A percentile compares a stretch with the other conserved stretches of the same genome.
These are phyloP conservation scores for Chlorociboria aeruginascens DNA, from an alignment of 495 filamentous ascomycete genomes.

Conservation along the genomic window DNA sequence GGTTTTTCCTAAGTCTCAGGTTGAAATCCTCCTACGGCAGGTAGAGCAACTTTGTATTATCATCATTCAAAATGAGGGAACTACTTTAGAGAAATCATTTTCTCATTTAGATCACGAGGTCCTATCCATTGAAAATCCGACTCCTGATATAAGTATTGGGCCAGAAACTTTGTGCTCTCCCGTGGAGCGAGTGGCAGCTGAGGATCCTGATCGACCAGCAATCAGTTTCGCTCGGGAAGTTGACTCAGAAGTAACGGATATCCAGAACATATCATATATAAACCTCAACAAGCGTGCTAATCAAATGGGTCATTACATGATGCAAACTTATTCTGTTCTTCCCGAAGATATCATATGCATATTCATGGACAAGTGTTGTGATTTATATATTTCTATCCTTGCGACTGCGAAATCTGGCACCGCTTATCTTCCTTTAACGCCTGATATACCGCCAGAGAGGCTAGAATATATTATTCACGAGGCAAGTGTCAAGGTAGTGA, in stretches of 20 bases:
- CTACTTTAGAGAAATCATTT: conserved; percentile 18
- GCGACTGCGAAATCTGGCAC: conserved; percentile 60
- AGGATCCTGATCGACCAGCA: conserved; percentile 41
- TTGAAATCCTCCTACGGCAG: conserved; percentile 41
- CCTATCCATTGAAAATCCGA: conserved; percentile 45
- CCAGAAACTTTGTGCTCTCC: conserved; percentile 30
- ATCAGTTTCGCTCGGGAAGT: conserved; percentile 45
- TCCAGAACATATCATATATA: conserved; percentile 42
- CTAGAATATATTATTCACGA: conserved; percentile 41
- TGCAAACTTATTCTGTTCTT: conserved; percentile 25
- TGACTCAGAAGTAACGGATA: conserved; percentile 15
- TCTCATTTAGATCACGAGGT: conserved; percentile 23
- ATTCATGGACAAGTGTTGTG: conserved; percentile 55
- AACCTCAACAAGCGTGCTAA: conserved; percentile 53
- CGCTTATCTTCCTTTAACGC: conserved; percentile 60
- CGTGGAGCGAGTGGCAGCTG: conserved; percentile 38
- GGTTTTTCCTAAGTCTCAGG: conserved; percentile 35
- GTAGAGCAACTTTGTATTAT: conserved; percentile 37
- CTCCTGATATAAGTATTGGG: conserved; percentile 17
- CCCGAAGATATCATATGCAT: conserved; percentile 49
- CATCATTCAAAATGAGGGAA: conserved; percentile 30
- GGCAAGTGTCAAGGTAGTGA: conserved; percentile 29
- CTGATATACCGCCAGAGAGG: conserved; percentile 46
- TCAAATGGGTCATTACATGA: conserved; percentile 46
- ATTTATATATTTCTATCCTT: conserved; percentile 58